Evolutionary conservation across 73 alveolate species (phyloP).

Genomic region (Tetrahymena borealis): DNA sequence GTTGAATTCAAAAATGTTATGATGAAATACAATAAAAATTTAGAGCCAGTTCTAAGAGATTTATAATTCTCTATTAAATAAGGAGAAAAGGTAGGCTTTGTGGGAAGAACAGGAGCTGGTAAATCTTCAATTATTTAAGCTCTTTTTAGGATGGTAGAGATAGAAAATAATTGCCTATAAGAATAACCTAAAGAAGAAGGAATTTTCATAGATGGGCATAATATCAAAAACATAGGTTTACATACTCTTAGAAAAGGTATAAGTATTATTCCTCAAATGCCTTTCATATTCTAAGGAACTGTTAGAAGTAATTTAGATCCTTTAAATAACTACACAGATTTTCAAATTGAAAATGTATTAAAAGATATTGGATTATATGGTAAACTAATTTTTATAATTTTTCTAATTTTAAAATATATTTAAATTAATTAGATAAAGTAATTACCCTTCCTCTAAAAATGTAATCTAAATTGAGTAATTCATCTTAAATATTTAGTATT

Average conservation of each 20-base stretch:
- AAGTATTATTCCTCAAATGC: background rate
- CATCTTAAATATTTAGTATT: background rate
- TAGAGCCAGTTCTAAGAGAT: slow-evolving; percentile 72
- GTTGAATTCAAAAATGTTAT: slow-evolving; percentile 59
- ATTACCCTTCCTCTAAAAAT: background rate
- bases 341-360: background rate
- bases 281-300: background rate
- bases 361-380: background rate
- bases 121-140: slow-evolving; percentile 62
- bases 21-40: slow-evolving; percentile 77
- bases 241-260: background rate
- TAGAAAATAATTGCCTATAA: slow-evolving; percentile 2
- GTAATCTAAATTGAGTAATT: background rate
- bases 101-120: slow-evolving; percentile 95
- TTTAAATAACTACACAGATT: background rate
- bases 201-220: background rate
- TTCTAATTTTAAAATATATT: too few relatives aligned
- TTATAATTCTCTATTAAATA: slow-evolving; percentile 60
- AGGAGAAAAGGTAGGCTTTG: slow-evolving; percentile 89
- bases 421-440: background rate
- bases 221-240: background rate
- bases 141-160: slow-evolving; percentile 74
- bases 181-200: background rate
- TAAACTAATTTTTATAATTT: too few relatives aligned
- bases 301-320: background rate